These are phyloP conservation scores for Quercus aquifolioides DNA, from an alignment of 306 rosid species.

Conservation along the genomic window DNA sequence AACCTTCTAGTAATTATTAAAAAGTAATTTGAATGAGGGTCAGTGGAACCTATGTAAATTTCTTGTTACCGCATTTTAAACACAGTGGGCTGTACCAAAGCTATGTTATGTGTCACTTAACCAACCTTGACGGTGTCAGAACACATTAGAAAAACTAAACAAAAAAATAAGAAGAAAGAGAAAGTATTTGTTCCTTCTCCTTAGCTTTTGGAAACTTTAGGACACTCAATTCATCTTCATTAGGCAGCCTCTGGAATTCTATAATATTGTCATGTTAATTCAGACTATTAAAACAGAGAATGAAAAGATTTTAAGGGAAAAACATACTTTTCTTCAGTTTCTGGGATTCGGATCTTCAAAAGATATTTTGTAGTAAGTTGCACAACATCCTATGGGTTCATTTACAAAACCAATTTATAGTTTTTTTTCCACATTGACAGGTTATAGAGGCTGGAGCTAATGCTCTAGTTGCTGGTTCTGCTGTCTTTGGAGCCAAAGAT, in stretches of 20 bases:
- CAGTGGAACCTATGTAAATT: not conserved
- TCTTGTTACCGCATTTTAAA: too few species aligned
- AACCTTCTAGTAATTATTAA: constrained; percentile 7
- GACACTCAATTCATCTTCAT: not conserved
- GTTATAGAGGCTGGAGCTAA: constrained; percentile 99
- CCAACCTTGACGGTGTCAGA: too few species aligned
- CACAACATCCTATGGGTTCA: not conserved
- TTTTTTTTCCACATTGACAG: constrained; percentile 41
- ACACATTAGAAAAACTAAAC: not conserved
- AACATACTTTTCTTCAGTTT: not conserved
- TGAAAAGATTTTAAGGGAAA: not conserved
- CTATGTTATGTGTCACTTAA: too few species aligned
- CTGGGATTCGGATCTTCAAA: not conserved
- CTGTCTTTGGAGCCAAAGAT: constrained; percentile 99
- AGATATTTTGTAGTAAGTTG: not conserved
- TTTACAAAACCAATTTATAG: constrained; percentile 16
- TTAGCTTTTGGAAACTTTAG: not conserved
- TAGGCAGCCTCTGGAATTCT: not conserved
- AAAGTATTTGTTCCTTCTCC: not conserved
- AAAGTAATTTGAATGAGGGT: not conserved
- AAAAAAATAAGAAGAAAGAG: not conserved
- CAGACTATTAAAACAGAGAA: not conserved
- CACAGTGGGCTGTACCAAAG: not conserved
- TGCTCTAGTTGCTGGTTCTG: constrained; percentile 97
- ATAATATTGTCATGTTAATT: not conserved